A percentile compares a stretch with the other conserved stretches of the same genome.
These are phyloP conservation scores for Debaryomycetaceae sp. DNA, from an alignment of 1,139 yeast genomes.

Conservation along the genomic window DNA sequence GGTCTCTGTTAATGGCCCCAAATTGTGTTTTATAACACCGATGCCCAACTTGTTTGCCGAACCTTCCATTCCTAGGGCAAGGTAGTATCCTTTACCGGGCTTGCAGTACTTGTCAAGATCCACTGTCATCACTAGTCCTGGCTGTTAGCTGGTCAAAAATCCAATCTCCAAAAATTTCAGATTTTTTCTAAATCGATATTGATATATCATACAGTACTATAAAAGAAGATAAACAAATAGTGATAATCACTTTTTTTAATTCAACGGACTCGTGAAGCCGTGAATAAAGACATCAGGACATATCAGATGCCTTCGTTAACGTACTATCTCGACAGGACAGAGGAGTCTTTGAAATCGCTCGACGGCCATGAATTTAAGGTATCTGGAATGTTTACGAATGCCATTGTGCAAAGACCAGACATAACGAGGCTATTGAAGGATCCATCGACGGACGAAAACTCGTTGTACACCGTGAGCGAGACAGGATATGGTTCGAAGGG, in stretches of 20 bases:
- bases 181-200: background rate
- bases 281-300: background rate
- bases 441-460: conserved; percentile 52
- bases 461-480: conserved; percentile 40
- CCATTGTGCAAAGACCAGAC: conserved; percentile 51
- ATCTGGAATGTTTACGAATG: conserved; percentile 65
- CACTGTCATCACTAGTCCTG: conserved; percentile 18
- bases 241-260: background rate
- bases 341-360: conserved; percentile 18
- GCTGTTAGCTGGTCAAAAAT: background rate
- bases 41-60: conserved; percentile 96
- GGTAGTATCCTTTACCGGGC: conserved; percentile 48
- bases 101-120: conserved; percentile 37
- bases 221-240: conserved; percentile 3
- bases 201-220: background rate
- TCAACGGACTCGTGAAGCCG: background rate
- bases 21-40: conserved; percentile 75
- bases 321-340: conserved; percentile 22
- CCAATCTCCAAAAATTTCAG: background rate
- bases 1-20: conserved; percentile 45
- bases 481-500: conserved; percentile 1
- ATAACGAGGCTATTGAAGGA: conserved; percentile 61
- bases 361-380: conserved; percentile 40
- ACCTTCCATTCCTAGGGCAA: conserved; percentile 92
- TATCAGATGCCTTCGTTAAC: conserved; percentile 19